Evolutionary conservation across 2,329 filamentous ascomycete species (phyloP).

Genomic region (Emmonsiellopsis sp.): DNA sequence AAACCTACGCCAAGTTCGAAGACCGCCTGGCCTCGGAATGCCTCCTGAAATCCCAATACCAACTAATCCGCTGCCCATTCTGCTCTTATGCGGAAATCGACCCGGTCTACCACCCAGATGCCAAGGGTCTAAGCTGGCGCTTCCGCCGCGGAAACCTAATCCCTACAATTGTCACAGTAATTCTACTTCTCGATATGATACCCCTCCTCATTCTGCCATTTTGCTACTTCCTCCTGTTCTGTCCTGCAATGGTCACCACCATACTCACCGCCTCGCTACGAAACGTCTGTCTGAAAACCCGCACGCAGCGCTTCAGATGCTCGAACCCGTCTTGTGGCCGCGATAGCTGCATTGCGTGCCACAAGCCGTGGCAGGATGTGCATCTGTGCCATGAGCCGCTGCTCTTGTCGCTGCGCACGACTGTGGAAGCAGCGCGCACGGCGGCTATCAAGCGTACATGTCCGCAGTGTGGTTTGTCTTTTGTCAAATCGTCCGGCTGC

Average conservation of each 20-base stretch:
- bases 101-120: constrained; percentile 56
- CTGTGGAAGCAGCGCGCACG: constrained; percentile 88
- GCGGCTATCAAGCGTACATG: constrained; percentile 92
- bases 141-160: constrained; percentile 49
- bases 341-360: constrained; percentile 71
- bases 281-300: constrained; percentile 60
- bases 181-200: constrained; percentile 36
- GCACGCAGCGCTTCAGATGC: constrained; percentile 71
- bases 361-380: constrained; percentile 75
- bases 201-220: constrained; percentile 42
- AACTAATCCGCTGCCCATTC: constrained; percentile 77
- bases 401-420: constrained; percentile 70
- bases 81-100: constrained; percentile 88
- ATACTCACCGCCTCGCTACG: constrained; percentile 53
- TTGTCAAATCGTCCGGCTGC: constrained; percentile 88
- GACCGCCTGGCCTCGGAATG: constrained; percentile 68
- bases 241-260: constrained; percentile 38
- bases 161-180: constrained; percentile 41
- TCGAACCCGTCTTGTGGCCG: constrained; percentile 58
- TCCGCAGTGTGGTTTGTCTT: constrained; percentile 79
- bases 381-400: constrained; percentile 85
- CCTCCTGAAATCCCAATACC: constrained; percentile 62
- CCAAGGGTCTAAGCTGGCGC: constrained; percentile 45
- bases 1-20: constrained; percentile 67
- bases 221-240: constrained; percentile 48